Conservation (phyloP, 768 basidiomycete genomes). For the Boletus reticuloceps region DNA sequence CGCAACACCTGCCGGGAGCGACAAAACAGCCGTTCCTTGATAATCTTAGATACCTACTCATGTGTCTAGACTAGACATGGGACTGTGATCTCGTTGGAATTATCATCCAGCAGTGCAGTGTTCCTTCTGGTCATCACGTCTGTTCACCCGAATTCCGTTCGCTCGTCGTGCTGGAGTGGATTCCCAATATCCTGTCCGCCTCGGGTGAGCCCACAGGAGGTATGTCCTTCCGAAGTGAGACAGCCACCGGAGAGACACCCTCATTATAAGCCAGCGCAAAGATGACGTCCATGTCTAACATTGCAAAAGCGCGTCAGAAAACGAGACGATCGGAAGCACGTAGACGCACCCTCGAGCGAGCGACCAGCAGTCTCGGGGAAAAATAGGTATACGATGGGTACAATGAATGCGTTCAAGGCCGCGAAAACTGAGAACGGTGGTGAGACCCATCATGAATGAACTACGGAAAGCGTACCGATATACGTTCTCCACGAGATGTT, state of each 20-base stretch:
- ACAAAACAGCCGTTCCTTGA: background rate
- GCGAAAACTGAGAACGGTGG: slow-evolving; percentile 43
- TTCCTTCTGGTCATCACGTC: background rate
- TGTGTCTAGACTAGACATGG: background rate
- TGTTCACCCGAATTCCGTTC: slow-evolving; percentile 4
- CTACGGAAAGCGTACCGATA: slow-evolving; percentile 38
- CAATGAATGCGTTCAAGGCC: slow-evolving; percentile 52
- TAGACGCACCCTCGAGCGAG: slow-evolving; percentile 48
- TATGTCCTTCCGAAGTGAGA: slow-evolving; percentile 44
- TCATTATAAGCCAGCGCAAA: slow-evolving; percentile 46
- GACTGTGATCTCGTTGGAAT: background rate
- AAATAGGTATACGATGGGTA: slow-evolving; percentile 57
- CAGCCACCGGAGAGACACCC: slow-evolving; percentile 41
- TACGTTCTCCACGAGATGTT: slow-evolving; percentile 60
- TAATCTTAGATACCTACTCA: background rate
- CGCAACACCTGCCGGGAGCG: background rate
- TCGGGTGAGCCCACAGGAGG: slow-evolving; percentile 44
- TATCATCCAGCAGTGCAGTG: background rate
- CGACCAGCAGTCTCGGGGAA: slow-evolving; percentile 62
- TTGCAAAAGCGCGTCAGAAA: background rate
- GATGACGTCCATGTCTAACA: slow-evolving; percentile 44
- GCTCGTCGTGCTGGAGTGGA: slow-evolving; percentile 13
- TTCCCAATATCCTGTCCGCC: slow-evolving; percentile 43
- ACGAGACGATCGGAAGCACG: background rate
- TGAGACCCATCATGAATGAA: background rate